These are phyloP conservation scores for Pseudocercospora cruenta DNA, from an alignment of 2,329 filamentous ascomycete genomes.

Conservation along the genomic window DNA sequence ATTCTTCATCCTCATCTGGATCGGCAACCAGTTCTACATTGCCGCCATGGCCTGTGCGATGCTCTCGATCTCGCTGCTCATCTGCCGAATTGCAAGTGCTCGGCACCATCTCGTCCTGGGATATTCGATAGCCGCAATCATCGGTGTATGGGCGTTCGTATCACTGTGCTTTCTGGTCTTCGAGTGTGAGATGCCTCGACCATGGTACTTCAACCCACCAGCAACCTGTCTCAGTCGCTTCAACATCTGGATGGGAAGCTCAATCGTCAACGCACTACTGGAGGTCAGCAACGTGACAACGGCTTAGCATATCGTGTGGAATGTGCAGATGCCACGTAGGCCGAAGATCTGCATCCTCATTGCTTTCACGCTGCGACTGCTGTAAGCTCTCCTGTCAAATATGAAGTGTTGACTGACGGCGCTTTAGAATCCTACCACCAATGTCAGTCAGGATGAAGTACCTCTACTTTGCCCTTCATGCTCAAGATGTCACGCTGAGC, in stretches of 20 bases:
- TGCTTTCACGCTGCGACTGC: constrained; percentile 31
- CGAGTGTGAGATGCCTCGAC: constrained; percentile 30
- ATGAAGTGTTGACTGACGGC: not conserved
- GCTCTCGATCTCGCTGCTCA: constrained; percentile 33
- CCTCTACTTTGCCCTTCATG: constrained; percentile 17
- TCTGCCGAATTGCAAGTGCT: constrained; percentile 31
- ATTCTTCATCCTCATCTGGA: constrained; percentile 25
- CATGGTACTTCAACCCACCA: constrained; percentile 27
- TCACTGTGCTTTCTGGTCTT: constrained; percentile 27
- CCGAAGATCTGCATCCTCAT: constrained; percentile 31
- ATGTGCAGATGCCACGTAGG: constrained; percentile 31
- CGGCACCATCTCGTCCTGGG: constrained; percentile 25
- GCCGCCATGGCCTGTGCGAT: constrained; percentile 27
- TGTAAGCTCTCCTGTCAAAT: constrained; percentile 18
- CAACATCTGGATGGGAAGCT: constrained; percentile 25
- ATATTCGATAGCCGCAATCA: constrained; percentile 24
- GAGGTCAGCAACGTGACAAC: constrained; percentile 29
- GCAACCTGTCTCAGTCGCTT: constrained; percentile 26
- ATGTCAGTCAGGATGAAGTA: constrained; percentile 25
- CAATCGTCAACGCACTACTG: constrained; percentile 25
- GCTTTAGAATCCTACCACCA: constrained; percentile 25
- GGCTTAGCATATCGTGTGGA: constrained; percentile 32
- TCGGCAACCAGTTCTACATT: constrained; percentile 26
- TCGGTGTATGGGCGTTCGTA: constrained; percentile 24
- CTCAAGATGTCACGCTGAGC: constrained; percentile 22